Evolutionary conservation across 257 asterid genomes (phyloP).

Genomic region (Fraxinus quadrangulata): DNA sequence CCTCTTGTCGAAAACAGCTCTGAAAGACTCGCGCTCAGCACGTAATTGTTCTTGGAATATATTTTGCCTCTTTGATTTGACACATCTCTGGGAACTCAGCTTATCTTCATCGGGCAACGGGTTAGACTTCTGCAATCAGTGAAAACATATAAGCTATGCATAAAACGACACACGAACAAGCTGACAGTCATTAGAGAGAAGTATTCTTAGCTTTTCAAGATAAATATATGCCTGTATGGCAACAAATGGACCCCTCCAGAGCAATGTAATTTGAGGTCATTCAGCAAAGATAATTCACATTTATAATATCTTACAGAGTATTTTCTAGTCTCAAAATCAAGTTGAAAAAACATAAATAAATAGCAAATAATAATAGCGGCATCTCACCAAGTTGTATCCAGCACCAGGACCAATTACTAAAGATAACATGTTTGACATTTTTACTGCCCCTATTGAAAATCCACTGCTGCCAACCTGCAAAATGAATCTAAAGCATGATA

Average conservation of each 20-base stretch:
- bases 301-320: background rate
- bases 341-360: background rate
- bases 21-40: constrained; percentile 85
- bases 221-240: background rate
- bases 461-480: constrained; percentile 72
- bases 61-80: constrained; percentile 50
- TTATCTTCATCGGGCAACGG: constrained; percentile 76
- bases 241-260: background rate
- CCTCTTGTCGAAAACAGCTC: constrained; percentile 83
- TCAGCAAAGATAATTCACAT: background rate
- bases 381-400: constrained; percentile 89
- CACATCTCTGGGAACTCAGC: constrained; percentile 27
- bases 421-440: constrained; percentile 46
- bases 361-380: constrained; percentile 4
- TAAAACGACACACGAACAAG: background rate
- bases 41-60: constrained; percentile 73
- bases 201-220: background rate
- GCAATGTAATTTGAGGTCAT: background rate
- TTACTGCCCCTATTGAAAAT: constrained; percentile 75
- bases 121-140: constrained; percentile 69
- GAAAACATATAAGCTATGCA: constrained; percentile 3
- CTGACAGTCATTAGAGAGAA: background rate
- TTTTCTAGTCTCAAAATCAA: background rate
- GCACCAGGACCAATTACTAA: constrained; percentile 89
- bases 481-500: background rate